Evolutionary conservation across 176 grass and related monocot species (phyloP).

Genomic region (Bolboschoenus planiculmis): DNA sequence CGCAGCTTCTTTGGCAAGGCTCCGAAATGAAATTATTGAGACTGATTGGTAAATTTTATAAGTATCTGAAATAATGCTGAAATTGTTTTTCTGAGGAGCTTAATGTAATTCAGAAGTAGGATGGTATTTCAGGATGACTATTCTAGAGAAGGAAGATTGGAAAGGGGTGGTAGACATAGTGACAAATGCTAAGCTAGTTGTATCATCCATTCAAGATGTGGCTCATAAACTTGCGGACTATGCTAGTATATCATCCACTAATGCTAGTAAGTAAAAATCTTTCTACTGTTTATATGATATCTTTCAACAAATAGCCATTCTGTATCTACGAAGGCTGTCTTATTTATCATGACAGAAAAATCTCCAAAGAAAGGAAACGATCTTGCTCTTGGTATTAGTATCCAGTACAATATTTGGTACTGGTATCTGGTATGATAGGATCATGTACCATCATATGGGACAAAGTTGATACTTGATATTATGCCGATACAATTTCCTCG

Average conservation of each 20-base stretch:
- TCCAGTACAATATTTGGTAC: not conserved
- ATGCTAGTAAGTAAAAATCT: conserved; percentile 35
- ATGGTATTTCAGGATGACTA: conserved; percentile 54
- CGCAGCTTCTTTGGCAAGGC: conserved; percentile 58
- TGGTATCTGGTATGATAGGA: conserved; percentile 11
- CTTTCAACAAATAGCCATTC: not conserved
- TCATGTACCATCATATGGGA: not conserved
- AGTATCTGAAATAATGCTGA: not conserved
- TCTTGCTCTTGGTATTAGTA: not conserved
- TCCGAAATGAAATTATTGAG: conserved; percentile 79
- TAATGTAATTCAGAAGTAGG: conserved; percentile 1
- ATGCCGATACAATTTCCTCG: not conserved
- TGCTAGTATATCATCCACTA: conserved; percentile 31
- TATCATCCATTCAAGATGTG: conserved; percentile 84
- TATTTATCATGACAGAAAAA: not conserved
- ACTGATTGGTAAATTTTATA: conserved; percentile 80
- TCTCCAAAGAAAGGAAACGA: not conserved
- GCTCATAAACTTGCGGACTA: conserved; percentile 59
- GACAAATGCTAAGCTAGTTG: conserved; percentile 75
- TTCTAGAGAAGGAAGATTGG: conserved; percentile 89
- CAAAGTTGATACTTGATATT: not conserved
- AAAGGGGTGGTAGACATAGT: conserved; percentile 83
- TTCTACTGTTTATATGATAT: not conserved
- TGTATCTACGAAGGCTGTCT: not conserved
- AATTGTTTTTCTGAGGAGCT: not conserved